These are phyloP conservation scores for Fusarium coffeatum DNA, from an alignment of 2,329 filamentous ascomycete species.

Conservation along the genomic window DNA sequence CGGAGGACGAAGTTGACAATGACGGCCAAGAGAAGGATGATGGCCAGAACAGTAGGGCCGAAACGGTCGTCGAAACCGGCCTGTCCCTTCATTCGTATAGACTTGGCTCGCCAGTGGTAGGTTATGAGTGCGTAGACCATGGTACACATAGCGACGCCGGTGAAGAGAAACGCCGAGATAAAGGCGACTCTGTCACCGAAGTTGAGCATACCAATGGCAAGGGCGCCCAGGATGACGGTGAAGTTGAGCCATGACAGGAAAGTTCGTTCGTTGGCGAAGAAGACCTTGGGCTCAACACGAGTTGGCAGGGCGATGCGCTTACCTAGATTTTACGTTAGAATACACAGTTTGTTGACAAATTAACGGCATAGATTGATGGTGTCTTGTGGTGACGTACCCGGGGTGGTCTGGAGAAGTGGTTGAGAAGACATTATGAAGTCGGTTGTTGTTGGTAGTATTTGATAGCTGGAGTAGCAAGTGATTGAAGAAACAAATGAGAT, in stretches of 20 bases:
- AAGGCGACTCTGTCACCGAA: conserved; percentile 95
- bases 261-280: conserved; percentile 99
- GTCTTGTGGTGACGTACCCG: conserved; percentile 71
- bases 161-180: conserved; percentile 94
- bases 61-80: conserved; percentile 97
- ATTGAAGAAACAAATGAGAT: not conserved
- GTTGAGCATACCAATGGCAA: conserved; percentile 97
- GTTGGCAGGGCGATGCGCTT: conserved; percentile 98
- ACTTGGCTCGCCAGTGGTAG: conserved; percentile 97
- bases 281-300: conserved; percentile 98
- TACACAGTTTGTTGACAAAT: not conserved
- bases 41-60: conserved; percentile 88
- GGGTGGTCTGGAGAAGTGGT: conserved; percentile 93
- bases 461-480: conserved; percentile 4
- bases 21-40: conserved; percentile 89
- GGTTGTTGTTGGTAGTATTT: conserved; percentile 22
- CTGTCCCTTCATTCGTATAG: conserved; percentile 89
- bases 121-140: conserved; percentile 96
- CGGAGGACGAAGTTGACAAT: conserved; percentile 94
- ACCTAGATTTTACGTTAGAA: conserved; percentile 65
- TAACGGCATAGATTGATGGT: not conserved
- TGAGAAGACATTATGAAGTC: conserved; percentile 84
- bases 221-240: conserved; percentile 95
- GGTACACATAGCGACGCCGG: conserved; percentile 89
- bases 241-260: conserved; percentile 99